phyloP scores from a whole-genome alignment of 345 rosid genomes.

The Turnera subulata region DNA sequence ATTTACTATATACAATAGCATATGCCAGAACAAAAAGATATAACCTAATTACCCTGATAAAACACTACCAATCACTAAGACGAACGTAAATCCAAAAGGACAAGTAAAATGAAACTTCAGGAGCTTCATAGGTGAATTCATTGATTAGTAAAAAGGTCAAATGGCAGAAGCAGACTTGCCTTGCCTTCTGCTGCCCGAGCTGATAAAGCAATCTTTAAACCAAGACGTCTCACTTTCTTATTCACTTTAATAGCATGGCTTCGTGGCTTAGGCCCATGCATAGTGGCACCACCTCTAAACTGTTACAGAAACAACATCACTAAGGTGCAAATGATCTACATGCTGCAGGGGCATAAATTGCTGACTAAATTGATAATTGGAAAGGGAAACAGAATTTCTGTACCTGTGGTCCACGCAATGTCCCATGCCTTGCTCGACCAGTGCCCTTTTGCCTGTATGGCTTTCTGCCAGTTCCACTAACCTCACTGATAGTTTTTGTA shows the following conservation, averaged over 20 bases:
- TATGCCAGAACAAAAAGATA: background rate
- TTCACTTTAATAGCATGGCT: constrained; percentile 89
- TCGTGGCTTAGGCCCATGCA: constrained; percentile 95
- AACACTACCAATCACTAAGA: background rate
- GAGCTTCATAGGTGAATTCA: background rate
- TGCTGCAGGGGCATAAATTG: constrained; percentile 7
- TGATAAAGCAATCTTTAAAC: constrained; percentile 84
- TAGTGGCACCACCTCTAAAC: constrained; percentile 85
- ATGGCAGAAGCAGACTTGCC: constrained; percentile 41
- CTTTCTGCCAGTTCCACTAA: constrained; percentile 92
- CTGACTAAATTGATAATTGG: constrained; percentile 7
- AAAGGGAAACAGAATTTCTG: background rate
- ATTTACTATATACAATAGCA: no score
- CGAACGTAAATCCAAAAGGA: background rate
- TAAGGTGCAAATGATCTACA: constrained; percentile 11
- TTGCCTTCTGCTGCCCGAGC: constrained; percentile 97
- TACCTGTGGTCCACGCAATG: constrained; percentile 91
- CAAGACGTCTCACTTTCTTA: constrained; percentile 86
- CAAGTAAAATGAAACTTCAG: background rate
- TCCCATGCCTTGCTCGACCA: constrained; percentile 91
- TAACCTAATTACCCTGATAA: background rate
- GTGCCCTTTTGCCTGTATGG: constrained; percentile 86
- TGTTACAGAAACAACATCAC: no score
- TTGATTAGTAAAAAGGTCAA: background rate
- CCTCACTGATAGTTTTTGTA: constrained; percentile 89